Base-by-base conservation (phyloP, 164 flowering plant species). In the Akebia trifoliata region DNA sequence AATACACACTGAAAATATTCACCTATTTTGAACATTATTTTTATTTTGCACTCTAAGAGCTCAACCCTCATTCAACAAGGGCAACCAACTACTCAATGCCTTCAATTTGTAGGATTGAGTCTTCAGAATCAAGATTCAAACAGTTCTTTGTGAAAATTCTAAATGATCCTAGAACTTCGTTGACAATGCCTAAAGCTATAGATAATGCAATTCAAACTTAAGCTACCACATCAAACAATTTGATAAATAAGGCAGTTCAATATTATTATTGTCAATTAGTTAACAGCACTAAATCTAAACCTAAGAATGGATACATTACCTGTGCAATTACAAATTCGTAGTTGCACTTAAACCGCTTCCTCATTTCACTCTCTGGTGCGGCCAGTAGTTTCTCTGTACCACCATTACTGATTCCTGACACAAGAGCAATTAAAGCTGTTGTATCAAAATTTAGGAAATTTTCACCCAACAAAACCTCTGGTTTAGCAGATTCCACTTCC, bases 331-430 rank as follows among this genome's bases (percentile, higher is more conserved):
- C 88, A 72, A 93, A 93, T 22, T 83, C 79, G 37, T 32, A 62
- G 67, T 93, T 93, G 55, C 82, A 78, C 78, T 87, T 87, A 62
- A 87, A 93, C 38, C 80, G 78, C 52, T 54, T 66, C 66, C 74
- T 82, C 74, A 90, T 26, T 43, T 83, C 81, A 70, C 21, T 62
- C 69, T 83, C 88, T 14, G 94, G 68, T 11, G 75, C 65, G 29
- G 72, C 69, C 65, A 87, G 65, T 44, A 90, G 75, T 48, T 71
- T 74, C 26, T 72, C 73, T 0, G 86, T 50, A 54, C 79, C 69
- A 55, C 95, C 90, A 71, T 90, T 93, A 67, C 95, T 90, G 46
- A 90, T 84, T 37, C 97, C 99, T 0, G 97, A 90, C 4, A 84
- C 86, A 67, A 90, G 61, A 45, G 99, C 97, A 69, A 93, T 67